A percentile compares a stretch with the other conserved stretches of the same genome.
These are phyloP conservation scores for Paramarasmius palmivorus DNA, from an alignment of 1,284 basidiomycete species.

Conservation along the genomic window DNA sequence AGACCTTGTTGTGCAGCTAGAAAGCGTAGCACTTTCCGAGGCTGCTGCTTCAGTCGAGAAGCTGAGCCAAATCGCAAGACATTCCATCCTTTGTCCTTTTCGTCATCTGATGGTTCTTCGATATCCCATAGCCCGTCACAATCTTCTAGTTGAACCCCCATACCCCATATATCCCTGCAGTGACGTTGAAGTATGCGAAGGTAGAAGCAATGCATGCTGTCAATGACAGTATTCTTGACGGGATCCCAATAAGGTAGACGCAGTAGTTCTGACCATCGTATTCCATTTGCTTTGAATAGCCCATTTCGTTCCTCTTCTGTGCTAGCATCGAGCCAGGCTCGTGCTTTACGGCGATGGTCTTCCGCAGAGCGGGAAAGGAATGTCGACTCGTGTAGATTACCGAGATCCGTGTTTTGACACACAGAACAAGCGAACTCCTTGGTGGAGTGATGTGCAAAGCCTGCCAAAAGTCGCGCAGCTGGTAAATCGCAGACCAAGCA, in stretches of 20 bases:
- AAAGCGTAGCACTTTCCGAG: not conserved
- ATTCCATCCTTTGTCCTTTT: not conserved
- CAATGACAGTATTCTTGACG: slow-evolving; percentile 28
- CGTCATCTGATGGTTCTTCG: not conserved
- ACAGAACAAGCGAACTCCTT: slow-evolving; percentile 31
- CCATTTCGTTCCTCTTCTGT: slow-evolving; percentile 14
- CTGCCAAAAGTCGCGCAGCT: slow-evolving; percentile 33
- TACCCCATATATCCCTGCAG: slow-evolving; percentile 17
- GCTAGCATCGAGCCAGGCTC: slow-evolving; percentile 23
- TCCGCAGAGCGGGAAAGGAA: slow-evolving; percentile 9
- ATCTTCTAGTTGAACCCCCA: slow-evolving; percentile 22
- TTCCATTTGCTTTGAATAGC: slow-evolving; percentile 20
- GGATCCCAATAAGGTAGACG: slow-evolving; percentile 39
- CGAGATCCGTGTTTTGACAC: slow-evolving; percentile 30
- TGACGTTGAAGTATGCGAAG: slow-evolving; percentile 16
- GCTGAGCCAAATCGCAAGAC: not conserved
- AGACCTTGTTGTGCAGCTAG: slow-evolving; percentile 1
- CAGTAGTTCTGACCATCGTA: slow-evolving; percentile 36
- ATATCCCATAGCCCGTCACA: slow-evolving; percentile 17
- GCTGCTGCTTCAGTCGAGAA: not conserved
- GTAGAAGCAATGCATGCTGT: slow-evolving; percentile 37
- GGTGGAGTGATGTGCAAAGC: slow-evolving; percentile 26
- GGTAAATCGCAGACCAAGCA: slow-evolving; percentile 36
- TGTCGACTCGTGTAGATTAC: slow-evolving; percentile 22
- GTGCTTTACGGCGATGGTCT: slow-evolving; percentile 22